phyloP scores from a whole-genome alignment of 108 stramenopile species.

The Cyclotella baltica region DNA sequence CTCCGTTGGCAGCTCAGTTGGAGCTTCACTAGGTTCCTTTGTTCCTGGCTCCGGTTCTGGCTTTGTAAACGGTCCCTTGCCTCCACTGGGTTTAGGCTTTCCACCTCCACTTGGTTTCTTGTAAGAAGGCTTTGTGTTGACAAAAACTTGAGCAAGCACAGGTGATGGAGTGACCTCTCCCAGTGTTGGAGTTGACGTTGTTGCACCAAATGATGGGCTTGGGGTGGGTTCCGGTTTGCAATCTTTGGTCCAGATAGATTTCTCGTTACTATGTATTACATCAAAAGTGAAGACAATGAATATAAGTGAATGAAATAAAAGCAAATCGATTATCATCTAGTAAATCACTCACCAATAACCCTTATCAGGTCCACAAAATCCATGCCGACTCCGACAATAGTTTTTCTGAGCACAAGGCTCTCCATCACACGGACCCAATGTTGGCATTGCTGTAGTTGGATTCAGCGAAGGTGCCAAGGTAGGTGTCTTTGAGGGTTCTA shows the following conservation, averaged over 20 bases:
- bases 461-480: not conserved
- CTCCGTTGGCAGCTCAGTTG: not conserved
- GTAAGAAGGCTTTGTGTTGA: conserved; percentile 6
- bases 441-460: conserved; percentile 1
- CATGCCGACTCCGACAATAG: conserved; percentile 40
- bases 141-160: not conserved
- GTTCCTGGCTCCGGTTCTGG: not conserved
- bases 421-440: conserved; percentile 32
- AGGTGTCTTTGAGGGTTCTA: not conserved
- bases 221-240: conserved; percentile 19
- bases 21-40: not conserved
- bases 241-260: conserved; percentile 40
- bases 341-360: no score
- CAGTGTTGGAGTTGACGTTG: conserved; percentile 8
- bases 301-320: no score
- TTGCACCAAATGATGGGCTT: conserved; percentile 7
- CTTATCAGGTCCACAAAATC: conserved; percentile 42
- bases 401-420: conserved; percentile 29
- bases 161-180: not conserved
- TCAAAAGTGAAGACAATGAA: no score
- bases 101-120: conserved; percentile 23
- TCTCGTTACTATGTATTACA: no score
- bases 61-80: not conserved
- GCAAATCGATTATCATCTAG: no score
- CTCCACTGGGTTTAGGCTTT: conserved; percentile 31